Base-by-base conservation (phyloP, 805 yeast species). In the Candida silvicultrix region DNA sequence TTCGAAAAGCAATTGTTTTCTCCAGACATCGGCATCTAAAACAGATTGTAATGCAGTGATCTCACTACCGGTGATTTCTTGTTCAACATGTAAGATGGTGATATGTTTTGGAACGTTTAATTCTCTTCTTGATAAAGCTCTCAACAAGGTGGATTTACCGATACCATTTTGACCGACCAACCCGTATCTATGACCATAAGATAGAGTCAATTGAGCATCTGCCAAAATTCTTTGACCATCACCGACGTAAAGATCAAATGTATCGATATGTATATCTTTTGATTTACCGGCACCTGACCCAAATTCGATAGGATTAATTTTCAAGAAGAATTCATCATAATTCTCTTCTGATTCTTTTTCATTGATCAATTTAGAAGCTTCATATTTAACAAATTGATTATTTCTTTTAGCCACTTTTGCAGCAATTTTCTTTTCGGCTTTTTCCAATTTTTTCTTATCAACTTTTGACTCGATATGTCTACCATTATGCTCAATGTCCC, bases 1-100 rank as follows among this genome's bases (percentile, higher is more conserved):
- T 64, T 94, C 98, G 41, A 70, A 68, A 31, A 94, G 63, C 45
- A 94, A 70, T 55, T 84, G 89, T 67, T 95, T 94, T 66, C 99
- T 78, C 99, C 99, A 94, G 38, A 94, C 99, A 70, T 94, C 99
- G 1, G 99, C 99, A 69, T 94, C 99, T 53, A 94, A 73, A n/a
- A 94, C 99, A 51, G 96, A 85, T 65, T 92, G 97, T 45, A 94
- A 65, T 1, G 97, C 99, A 10, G 81, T 65, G 2, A 88, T 85
- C 43, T 90, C 97, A 60, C 92, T 97, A 59, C 99, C 99, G 55
- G 80, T 76, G 42, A 94, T 79, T 72, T 94, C 99, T 76, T 94
- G 99, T 65, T 94, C 99, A 47, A 94, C 99, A 60, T 94, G 97
- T 56, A 94, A 74, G 65, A 94, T 87, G 2, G 98, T 87, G 52